Conservation (phyloP, 805 yeast genomes). For the Wickerhamiella parazyma region DNA sequence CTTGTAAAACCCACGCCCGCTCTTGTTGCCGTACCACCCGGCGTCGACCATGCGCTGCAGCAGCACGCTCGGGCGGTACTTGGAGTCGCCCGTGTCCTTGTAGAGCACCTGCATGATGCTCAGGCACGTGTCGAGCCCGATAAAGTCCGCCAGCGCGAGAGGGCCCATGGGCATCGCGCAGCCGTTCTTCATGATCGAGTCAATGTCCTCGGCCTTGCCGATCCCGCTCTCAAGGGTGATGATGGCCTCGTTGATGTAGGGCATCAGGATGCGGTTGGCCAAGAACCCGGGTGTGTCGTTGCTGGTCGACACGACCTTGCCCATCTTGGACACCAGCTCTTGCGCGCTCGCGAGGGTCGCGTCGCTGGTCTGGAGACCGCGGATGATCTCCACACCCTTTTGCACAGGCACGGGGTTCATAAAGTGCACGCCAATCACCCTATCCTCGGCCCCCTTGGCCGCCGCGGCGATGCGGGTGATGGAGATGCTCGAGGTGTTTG, state of each 20-base stretch:
- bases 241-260: slow-evolving; percentile 34
- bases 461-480: slow-evolving; percentile 33
- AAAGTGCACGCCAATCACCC: slow-evolving; percentile 32
- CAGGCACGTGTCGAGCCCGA: slow-evolving; percentile 32
- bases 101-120: slow-evolving; percentile 31
- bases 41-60: slow-evolving; percentile 31
- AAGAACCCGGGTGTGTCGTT: slow-evolving; percentile 32
- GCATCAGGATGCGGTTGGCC: slow-evolving; percentile 32
- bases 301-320: slow-evolving; percentile 28
- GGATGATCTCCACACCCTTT: slow-evolving; percentile 31
- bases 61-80: slow-evolving; percentile 30
- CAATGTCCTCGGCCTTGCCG: slow-evolving; percentile 30
- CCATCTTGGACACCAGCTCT: slow-evolving; percentile 25
- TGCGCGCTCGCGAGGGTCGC: slow-evolving; percentile 25
- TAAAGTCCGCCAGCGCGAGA: slow-evolving; percentile 31
- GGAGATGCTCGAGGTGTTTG: slow-evolving; percentile 32
- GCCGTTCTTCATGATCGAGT: slow-evolving; percentile 33
- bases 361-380: slow-evolving; percentile 30
- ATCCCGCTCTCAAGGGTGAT: slow-evolving; percentile 29
- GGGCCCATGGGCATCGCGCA: slow-evolving; percentile 38
- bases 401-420: slow-evolving; percentile 37
- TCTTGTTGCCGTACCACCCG: slow-evolving; percentile 30
- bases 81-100: slow-evolving; percentile 30
- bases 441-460: slow-evolving; percentile 29
- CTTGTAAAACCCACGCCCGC: slow-evolving; percentile 32